Conservation (phyloP, 2,329 filamentous ascomycete species). For the Exutisphaerella laricina region DNA sequence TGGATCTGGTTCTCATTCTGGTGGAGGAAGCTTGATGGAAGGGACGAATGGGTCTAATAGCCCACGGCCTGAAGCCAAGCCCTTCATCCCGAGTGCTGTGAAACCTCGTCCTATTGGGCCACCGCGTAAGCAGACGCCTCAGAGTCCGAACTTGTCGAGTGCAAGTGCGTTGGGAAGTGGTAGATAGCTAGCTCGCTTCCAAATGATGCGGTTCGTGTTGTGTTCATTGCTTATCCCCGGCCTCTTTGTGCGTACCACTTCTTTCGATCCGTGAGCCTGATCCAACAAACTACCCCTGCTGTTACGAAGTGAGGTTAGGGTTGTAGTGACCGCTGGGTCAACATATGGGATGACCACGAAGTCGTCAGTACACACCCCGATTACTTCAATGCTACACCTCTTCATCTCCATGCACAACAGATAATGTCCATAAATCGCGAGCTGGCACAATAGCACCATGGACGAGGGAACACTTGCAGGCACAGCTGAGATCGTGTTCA, state of each 20-base stretch:
- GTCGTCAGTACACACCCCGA: no score
- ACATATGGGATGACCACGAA: no score
- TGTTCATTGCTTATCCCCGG: not conserved
- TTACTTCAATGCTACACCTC: no score
- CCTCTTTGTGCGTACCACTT: not conserved
- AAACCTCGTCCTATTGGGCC: constrained; percentile 25
- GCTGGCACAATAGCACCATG: no score
- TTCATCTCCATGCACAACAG: no score
- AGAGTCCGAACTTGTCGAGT: constrained; percentile 18
- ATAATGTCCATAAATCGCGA: no score
- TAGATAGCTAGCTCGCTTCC: constrained; percentile 23
- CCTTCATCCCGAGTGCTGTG: constrained; percentile 25
- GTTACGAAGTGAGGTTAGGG: no score
- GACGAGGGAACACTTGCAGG: no score
- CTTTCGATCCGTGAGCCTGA: not conserved
- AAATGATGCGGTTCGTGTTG: constrained; percentile 10
- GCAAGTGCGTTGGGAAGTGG: constrained; percentile 22
- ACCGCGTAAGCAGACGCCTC: constrained; percentile 21
- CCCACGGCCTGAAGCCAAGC: constrained; percentile 31
- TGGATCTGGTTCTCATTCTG: constrained; percentile 23
- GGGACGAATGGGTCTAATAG: constrained; percentile 31
- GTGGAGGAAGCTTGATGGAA: constrained; percentile 18
- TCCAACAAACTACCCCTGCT: no score
- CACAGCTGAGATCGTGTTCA: no score
- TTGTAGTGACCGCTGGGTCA: no score